Evolutionary conservation across 164 flowering plant species (phyloP), one percentile per base, ranked within the genome.

Genomic region (Kingdonia uniflora): DNA sequence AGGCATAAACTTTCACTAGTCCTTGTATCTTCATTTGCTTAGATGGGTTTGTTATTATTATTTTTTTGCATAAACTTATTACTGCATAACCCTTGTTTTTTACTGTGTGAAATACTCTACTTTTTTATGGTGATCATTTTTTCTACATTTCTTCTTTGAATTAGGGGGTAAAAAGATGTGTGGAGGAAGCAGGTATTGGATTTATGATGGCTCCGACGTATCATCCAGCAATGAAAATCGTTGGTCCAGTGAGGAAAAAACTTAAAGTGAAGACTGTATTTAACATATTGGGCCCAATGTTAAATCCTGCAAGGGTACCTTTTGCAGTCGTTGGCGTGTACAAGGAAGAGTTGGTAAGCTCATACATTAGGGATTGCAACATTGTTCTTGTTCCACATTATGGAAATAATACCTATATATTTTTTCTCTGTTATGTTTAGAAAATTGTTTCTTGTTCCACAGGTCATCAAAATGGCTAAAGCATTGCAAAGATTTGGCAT

Each of bases 151-250:
- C 35, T 66, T 64, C 35, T 55, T 61, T 48, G 42, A 55, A 46
- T 35, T 66, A 87, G 97, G 95, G 82, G 48, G 69, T 92, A 29
- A 67, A 23, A 55, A 76, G 65, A 56, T 84, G 97, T 59, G 80
- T 92, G 29, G 60, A 75, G 55, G 81, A 82, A 74, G 89, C 66
- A 33, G 95, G 97, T 29, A 86, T 92, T 64, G 99, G 95, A 38
- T 94, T 89, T 51, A 86, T 89, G 95, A 89, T 94, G 97, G 49
- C 95, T 52, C 89, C 99, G 47, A 70, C 24, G 14, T 92, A 84
- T 55, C 99, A 92, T 68, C 99, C 97, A 14, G 89, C 96, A 42
- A 89, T 94, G 99, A 75, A 84, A 74, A 69, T 84, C 58, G 95
- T 89, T 45, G 74, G 88, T 29, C 92, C 96, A 48, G 79, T 89